Evolutionary conservation across 208 protist species (phyloP), one percentile per base, ranked within the genome.

Genomic region (Leishmania turanica): DNA sequence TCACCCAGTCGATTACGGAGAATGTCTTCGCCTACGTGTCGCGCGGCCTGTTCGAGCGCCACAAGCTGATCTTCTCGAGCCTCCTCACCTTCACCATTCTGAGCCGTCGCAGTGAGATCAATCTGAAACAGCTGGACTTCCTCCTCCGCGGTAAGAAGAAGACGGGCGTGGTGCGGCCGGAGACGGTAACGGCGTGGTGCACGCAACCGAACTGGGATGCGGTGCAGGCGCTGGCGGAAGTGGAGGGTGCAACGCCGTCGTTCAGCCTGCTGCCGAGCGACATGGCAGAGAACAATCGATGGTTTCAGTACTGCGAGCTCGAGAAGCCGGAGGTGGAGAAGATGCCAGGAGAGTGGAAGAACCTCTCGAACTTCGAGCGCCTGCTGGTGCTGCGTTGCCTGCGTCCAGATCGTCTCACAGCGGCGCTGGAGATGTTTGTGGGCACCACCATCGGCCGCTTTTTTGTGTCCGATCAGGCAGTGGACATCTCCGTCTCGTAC

Each of bases 11-110:
- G 37, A 99, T 99, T 84, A 99, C 97, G 45, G 96, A 98, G 85
- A 92, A 85, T 53, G 94, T 99, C 19, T 99, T 99, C 87, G 92
- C 92, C 40, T 99, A 99, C 85, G 97, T 98, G n/a, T 98, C 97
- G n/a, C 96, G 98, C 81, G 99, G 99, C 83, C 91, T 99, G 34
- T 99, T 99, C 84, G 98, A 99, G 91, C 93, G 98, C 49, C 99
- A 99, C 95, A 99, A 99, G 89, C 93, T 99, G 58, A 99, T 99
- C 83, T 99, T 99, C 84, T 96, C 96, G 9, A 96, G 98, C 66
- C 90, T 99, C 78, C 92, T 99, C 19, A 95, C 93, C 62, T 99
- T 99, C 81, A 91, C 89, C 70, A 99, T 99, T 86, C 85, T 99
- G 47, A 82, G 90, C 62, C 88, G 88, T 9, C 79, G 79, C 45